phyloP scores from a whole-genome alignment of 2,329 filamentous ascomycete genomes.

The Erysiphe neolycopersici region DNA sequence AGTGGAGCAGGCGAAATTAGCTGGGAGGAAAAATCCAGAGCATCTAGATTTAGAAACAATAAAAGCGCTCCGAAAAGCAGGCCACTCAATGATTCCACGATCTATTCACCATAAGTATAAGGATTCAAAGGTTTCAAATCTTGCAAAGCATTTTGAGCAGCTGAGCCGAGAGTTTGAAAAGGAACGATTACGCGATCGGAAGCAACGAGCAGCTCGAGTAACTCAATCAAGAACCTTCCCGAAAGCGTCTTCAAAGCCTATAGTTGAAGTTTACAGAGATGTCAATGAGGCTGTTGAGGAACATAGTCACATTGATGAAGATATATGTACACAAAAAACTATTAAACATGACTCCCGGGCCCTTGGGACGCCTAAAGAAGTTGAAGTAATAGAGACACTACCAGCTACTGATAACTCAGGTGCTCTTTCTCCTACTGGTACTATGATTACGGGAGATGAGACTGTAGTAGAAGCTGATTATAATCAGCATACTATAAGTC shows the following conservation, averaged over 20 bases:
- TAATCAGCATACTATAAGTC: slow-evolving; percentile 21
- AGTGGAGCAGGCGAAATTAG: slow-evolving; percentile 9
- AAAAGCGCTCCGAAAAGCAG: slow-evolving; percentile 29
- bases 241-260: slow-evolving; percentile 75
- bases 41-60: slow-evolving; percentile 37
- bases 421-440: slow-evolving; percentile 11
- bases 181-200: slow-evolving; percentile 65
- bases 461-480: slow-evolving; percentile 17
- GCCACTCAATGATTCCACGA: slow-evolving; percentile 61
- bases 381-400: slow-evolving; percentile 11
- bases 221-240: slow-evolving; percentile 58
- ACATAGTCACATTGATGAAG: slow-evolving; percentile 38
- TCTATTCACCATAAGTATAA: slow-evolving; percentile 48
- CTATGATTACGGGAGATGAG: slow-evolving; percentile 9
- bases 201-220: slow-evolving; percentile 52
- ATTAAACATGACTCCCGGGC: slow-evolving; percentile 11
- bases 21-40: slow-evolving; percentile 50
- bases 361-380: slow-evolving; percentile 2
- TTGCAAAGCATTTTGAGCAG: slow-evolving; percentile 91
- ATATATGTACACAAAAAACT: slow-evolving; percentile 16
- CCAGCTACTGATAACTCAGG: slow-evolving; percentile 2
- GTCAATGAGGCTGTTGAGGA: slow-evolving; percentile 83
- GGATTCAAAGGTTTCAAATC: slow-evolving; percentile 59
- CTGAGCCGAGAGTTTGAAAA: slow-evolving; percentile 76
- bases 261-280: slow-evolving; percentile 86